Evolutionary conservation across 2,329 filamentous ascomycete species (phyloP).

Genomic region (Colletotrichum graminicola): DNA sequence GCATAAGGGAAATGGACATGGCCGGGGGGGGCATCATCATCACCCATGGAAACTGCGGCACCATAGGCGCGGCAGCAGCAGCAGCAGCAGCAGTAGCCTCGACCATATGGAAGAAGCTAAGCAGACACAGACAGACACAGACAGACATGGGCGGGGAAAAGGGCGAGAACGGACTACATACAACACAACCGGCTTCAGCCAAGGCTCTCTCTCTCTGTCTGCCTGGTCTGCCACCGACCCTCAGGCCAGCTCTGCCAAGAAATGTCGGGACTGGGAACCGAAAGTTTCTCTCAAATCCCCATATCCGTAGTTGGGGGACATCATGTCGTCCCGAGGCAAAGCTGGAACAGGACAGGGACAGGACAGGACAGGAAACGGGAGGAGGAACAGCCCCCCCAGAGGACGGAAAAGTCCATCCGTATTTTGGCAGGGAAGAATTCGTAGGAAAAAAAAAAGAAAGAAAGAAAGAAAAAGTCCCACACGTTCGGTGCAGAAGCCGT

Average conservation of each 20-base stretch:
- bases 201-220: conserved; percentile 14
- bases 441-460: neutral
- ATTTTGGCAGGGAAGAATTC: neutral
- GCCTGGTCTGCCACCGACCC: neutral
- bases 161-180: neutral
- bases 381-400: neutral
- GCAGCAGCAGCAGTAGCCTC: neutral
- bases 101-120: neutral
- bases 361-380: neutral
- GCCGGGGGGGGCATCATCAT: neutral
- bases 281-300: conserved; percentile 15
- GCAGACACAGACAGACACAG: neutral
- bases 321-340: conserved; percentile 22
- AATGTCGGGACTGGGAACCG: conserved; percentile 28
- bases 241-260: conserved; percentile 20
- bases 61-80: neutral
- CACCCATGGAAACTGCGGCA: neutral
- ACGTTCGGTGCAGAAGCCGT: conserved; percentile 39
- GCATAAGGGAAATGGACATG: conserved; percentile 6
- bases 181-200: conserved; percentile 32
- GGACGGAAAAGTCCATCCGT: conserved; percentile 27
- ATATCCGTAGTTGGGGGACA: neutral
- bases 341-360: conserved; percentile 26
- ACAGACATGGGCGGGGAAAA: conserved; percentile 18
- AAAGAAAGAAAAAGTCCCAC: conserved; percentile 25